Evolutionary conservation across 2,329 filamentous ascomycete genomes (phyloP), one percentile per base, ranked within the genome.

Genomic region (Colletotrichum salicis): DNA sequence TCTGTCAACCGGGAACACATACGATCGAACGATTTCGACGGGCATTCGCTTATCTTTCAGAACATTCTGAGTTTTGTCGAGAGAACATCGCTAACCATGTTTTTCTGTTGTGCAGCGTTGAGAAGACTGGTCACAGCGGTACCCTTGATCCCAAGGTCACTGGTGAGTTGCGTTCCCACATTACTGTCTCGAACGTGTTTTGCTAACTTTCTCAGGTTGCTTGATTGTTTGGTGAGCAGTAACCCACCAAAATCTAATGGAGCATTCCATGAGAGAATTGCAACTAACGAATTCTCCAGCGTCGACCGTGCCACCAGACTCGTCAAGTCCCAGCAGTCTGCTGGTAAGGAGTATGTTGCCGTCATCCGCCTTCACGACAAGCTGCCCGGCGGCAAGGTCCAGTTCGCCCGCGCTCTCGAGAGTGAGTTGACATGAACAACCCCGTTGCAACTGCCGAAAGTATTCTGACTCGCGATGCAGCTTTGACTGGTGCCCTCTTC

Each of bases 81-180:
- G 37, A 56, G 5, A 15, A 31, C 5, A 27, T 55, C 11, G 15
- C 61, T 64, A 29, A 56, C 51, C 24, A 45, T 22, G 7, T 15
- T 51, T 22, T 63, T 58, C 13, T 48, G 31, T 24, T 48, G 31
- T 27, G 51, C 74, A 94, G 94, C 80, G 92, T 93, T 74, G 96
- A 99, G 82, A 98, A 98, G 87, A 99, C 96, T 73, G 96, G 96
- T 77, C 96, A 99, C 90, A 97, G 95, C 77, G 96, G 96, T 82
- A 99, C 96, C 74, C 93, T 99, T 78, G 96, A 99, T 82, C 96
- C 96, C 80, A 98, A 98, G 86, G 96, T 99, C 80, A 99, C 95
- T 60, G 95, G 95, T 72, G 55, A 72, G 70, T 72, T 22, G 59
- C 35, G 65, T 70, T 48, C 45, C 78, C 97, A 95, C 84, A 86